Evolutionary conservation across 352 stramenopile genomes (phyloP), one percentile per base, ranked within the genome.

Genomic region (Phytophthora idaei): DNA sequence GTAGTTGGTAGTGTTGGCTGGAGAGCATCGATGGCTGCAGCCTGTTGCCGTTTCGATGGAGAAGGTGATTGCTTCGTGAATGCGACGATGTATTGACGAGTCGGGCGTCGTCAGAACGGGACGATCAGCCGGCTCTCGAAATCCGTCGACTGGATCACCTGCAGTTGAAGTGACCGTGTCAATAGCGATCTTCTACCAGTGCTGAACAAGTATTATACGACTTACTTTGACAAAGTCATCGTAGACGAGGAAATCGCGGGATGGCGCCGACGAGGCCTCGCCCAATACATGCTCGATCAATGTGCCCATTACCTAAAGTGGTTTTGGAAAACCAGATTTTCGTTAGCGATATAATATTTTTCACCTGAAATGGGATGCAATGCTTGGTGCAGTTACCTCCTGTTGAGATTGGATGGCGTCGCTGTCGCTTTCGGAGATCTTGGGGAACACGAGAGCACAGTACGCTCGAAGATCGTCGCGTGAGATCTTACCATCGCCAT

Each of bases 401-500:
- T 78, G 58, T 25, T 73, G 76, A 17, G 69, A 34, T 17, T 69
- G 54, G 52, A 70, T 55, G 2, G 42, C 49, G 28, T 76, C 69
- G 12, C 61, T 55, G 5, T 73, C 70, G 42, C 71, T 73, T 9
- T 83, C 78, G 0, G 53, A 42, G n/a, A 67, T 31, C 11, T 55
- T 39, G 25, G 74, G 77, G 39, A 78, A 78, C n/a, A 83, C 69
- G 17, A 87, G 51, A 1, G 61, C 12, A 29, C 87, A 64, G 49
- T 90, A 92, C 21, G 53, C 53, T 31, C 68, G 65, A 44, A 92
- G 66, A 58, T 92, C 81, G 1, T 76, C 70, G 0, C 74, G 70
- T 2, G 80, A 90, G 63, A 92, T 83, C 50, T 86, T 90, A 31
- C 83, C 84, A 41, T 92, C 84, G 25, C 73, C 80, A 45, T 92